Percentiles rank a stretch among this genome's conserved stretches.
Conservation (phyloP, 805 yeast genomes). For the Zygosaccharomyces pseudorouxii region DNA sequence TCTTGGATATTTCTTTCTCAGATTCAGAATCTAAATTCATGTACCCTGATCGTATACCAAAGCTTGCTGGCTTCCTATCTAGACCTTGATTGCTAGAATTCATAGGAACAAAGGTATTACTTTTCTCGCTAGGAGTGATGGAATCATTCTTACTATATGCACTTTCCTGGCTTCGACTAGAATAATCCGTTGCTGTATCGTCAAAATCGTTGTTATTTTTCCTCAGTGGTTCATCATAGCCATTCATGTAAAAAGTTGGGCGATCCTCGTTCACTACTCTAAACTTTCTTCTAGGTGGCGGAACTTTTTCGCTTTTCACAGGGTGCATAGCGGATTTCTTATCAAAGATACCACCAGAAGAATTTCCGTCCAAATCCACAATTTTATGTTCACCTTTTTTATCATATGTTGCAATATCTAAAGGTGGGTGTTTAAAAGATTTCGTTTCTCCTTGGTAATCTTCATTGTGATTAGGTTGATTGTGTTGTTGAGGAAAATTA, state of each 20-base stretch:
- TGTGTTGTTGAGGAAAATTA: background rate
- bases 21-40: constrained; percentile 1
- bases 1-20: background rate
- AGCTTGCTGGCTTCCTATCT: background rate
- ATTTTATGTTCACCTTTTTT: background rate
- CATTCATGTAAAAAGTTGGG: constrained; percentile 26
- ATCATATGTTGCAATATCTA: background rate
- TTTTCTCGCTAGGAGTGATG: background rate
- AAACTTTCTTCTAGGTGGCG: constrained; percentile 16
- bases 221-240: constrained; percentile 11
- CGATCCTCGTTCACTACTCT: constrained; percentile 33
- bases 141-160: background rate
- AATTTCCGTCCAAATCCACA: background rate
- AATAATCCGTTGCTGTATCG: constrained; percentile 1
- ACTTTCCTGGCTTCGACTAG: background rate
- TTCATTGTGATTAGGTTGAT: background rate
- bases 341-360: background rate
- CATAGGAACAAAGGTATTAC: background rate
- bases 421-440: background rate
- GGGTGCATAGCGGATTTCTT: background rate
- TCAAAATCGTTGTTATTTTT: constrained; percentile 7
- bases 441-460: background rate
- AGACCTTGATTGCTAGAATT: background rate
- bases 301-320: background rate
- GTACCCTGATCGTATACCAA: constrained; percentile 1